phyloP scores from a whole-genome alignment of 2,329 filamentous ascomycete genomes.

The Neonectria neomacrospora region DNA sequence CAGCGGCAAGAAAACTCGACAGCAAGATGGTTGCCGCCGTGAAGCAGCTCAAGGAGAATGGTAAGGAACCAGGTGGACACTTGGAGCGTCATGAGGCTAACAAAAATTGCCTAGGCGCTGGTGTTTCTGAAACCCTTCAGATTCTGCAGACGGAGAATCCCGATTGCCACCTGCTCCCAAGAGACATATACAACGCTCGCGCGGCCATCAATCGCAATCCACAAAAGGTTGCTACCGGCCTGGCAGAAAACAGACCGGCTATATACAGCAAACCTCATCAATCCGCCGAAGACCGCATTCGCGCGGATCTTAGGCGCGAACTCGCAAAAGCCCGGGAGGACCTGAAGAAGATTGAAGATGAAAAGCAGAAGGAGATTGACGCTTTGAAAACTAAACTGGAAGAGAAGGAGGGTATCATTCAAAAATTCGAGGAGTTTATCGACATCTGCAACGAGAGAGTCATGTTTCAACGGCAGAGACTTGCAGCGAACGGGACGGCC shows the following conservation, averaged over 20 bases:
- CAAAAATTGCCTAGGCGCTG: conserved; percentile 63
- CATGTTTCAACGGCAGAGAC: conserved; percentile 69
- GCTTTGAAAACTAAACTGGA: conserved; percentile 68
- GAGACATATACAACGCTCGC: conserved; percentile 75
- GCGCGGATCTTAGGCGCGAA: conserved; percentile 69
- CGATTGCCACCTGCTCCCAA: conserved; percentile 69
- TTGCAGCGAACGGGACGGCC: conserved; percentile 49
- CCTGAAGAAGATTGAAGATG: conserved; percentile 64
- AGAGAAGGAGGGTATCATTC: conserved; percentile 71
- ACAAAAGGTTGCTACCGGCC: conserved; percentile 67
- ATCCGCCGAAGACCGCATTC: conserved; percentile 71
- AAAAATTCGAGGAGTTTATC: conserved; percentile 75
- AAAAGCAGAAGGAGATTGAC: conserved; percentile 68
- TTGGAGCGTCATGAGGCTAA: conserved; percentile 38
- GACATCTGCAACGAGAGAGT: conserved; percentile 75
- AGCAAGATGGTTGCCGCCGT: conserved; percentile 76
- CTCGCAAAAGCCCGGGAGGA: conserved; percentile 69
- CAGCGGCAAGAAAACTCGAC: conserved; percentile 72
- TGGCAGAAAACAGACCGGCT: conserved; percentile 70
- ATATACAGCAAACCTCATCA: conserved; percentile 75
- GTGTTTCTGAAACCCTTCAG: conserved; percentile 73
- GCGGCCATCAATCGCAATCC: conserved; percentile 75
- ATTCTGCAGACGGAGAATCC: conserved; percentile 73
- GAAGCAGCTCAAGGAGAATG: conserved; percentile 72
- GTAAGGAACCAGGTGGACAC: conserved; percentile 52